These are phyloP conservation scores for Phytophthora parvispora DNA, from an alignment of 352 stramenopile genomes.

Conservation along the genomic window DNA sequence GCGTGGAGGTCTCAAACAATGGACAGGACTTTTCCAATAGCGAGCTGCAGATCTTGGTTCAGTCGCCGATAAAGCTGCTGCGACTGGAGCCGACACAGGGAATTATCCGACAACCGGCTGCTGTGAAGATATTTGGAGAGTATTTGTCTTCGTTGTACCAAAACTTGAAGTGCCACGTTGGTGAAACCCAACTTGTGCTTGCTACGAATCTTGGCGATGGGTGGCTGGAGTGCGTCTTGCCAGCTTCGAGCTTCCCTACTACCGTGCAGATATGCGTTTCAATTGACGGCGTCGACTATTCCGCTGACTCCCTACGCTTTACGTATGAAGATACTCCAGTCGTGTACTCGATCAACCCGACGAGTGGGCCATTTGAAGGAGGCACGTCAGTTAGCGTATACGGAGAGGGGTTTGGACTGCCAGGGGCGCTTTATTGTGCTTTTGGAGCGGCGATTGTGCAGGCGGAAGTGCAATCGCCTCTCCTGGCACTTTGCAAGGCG, in stretches of 20 bases:
- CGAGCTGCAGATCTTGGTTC: slow-evolving; percentile 73
- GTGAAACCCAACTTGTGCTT: slow-evolving; percentile 34
- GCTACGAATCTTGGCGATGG: slow-evolving; percentile 35
- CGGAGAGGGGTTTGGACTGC: slow-evolving; percentile 42
- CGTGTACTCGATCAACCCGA: slow-evolving; percentile 52
- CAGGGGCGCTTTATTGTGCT: slow-evolving; percentile 31
- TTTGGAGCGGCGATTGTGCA: slow-evolving; percentile 46
- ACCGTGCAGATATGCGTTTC: slow-evolving; percentile 33
- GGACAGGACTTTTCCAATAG: slow-evolving; percentile 93
- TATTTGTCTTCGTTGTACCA: slow-evolving; percentile 33
- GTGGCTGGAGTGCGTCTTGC: slow-evolving; percentile 50
- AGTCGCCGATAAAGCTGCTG: slow-evolving; percentile 25
- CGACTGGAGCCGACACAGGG: slow-evolving; percentile 31
- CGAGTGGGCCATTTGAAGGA: slow-evolving; percentile 49
- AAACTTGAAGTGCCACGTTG: slow-evolving; percentile 49
- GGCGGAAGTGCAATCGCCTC: slow-evolving; percentile 27
- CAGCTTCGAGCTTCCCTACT: slow-evolving; percentile 9
- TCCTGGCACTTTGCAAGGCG: slow-evolving; percentile 30
- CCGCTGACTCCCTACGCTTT: slow-evolving; percentile 34
- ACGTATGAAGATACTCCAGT: slow-evolving; percentile 50
- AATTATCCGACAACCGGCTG: slow-evolving; percentile 16
- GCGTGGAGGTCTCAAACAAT: slow-evolving; percentile 94
- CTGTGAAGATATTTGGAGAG: slow-evolving; percentile 36
- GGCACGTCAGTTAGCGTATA: slow-evolving; percentile 45
- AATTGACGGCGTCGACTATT: slow-evolving; percentile 41